Conservation (phyloP, 345 rosid species). For the Schrenkiella parvula region DNA sequence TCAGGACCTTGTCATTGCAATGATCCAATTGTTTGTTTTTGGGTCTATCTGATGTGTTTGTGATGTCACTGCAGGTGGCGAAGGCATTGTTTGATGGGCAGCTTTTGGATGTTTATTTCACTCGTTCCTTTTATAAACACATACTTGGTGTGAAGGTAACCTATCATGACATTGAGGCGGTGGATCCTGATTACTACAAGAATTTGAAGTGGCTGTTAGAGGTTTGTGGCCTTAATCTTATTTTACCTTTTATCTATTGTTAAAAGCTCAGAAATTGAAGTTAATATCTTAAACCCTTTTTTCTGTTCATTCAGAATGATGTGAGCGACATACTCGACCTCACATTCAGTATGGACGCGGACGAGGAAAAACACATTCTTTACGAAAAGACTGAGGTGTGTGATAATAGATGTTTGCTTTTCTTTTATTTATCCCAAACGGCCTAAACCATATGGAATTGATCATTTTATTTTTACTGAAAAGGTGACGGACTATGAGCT, state of each 20-base stretch:
- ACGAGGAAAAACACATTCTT: constrained; percentile 93
- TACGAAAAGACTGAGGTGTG: constrained; percentile 91
- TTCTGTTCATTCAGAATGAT: constrained; percentile 59
- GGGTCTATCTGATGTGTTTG: constrained; percentile 8
- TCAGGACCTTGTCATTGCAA: neutral
- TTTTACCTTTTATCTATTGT: neutral
- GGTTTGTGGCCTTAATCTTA: constrained; percentile 44
- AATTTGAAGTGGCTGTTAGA: constrained; percentile 96
- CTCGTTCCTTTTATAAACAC: constrained; percentile 94
- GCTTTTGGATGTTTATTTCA: constrained; percentile 94
- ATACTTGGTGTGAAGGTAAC: constrained; percentile 96
- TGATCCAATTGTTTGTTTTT: constrained; percentile 3
- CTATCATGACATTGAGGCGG: constrained; percentile 98
- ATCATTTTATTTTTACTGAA: constrained; percentile 24
- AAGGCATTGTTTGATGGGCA: constrained; percentile 96
- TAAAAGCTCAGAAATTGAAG: neutral
- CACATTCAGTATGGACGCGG: constrained; percentile 98
- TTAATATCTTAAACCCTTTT: neutral
- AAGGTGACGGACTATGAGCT: constrained; percentile 98
- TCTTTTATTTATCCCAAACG: neutral
- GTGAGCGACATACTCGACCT: constrained; percentile 78
- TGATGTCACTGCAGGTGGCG: constrained; percentile 64
- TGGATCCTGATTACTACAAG: constrained; percentile 98
- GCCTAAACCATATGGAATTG: neutral
- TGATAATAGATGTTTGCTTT: neutral